Conservation (phyloP, 225 moss, liverwort and hornwort genomes). For the Antitrichia curtipendula region DNA sequence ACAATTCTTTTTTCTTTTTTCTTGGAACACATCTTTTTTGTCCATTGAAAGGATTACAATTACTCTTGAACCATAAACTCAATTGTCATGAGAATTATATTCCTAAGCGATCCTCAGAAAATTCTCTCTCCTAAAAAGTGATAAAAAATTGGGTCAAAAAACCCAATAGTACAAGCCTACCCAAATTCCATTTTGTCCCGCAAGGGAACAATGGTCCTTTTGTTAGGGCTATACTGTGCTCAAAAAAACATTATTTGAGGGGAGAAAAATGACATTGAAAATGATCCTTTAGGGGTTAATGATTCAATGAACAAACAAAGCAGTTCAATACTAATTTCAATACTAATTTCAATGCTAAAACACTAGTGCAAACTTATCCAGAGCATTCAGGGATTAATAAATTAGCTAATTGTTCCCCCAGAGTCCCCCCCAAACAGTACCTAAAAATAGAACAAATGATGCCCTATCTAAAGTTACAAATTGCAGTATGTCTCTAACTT, state of each 20-base stretch:
- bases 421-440: neutral
- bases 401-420: neutral
- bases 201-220: rapidly evolving
- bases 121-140: neutral
- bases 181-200: neutral
- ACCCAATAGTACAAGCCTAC: rapidly evolving
- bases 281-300: too few species aligned
- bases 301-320: too few species aligned
- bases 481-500: too few species aligned
- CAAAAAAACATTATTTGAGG: neutral
- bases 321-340: too few species aligned
- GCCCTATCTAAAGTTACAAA: neutral
- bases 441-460: neutral
- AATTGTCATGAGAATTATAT: neutral
- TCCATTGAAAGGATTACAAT: too few species aligned
- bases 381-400: neutral
- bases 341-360: too few species aligned
- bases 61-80: rapidly evolving
- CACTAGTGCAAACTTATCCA: neutral
- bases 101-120: rapidly evolving
- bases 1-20: too few species aligned
- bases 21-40: too few species aligned
- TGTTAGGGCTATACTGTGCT: rapidly evolving
- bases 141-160: neutral
- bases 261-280: neutral